Conservation (phyloP, 2,329 filamentous ascomycete genomes). For the Aquanectria penicillioides region DNA sequence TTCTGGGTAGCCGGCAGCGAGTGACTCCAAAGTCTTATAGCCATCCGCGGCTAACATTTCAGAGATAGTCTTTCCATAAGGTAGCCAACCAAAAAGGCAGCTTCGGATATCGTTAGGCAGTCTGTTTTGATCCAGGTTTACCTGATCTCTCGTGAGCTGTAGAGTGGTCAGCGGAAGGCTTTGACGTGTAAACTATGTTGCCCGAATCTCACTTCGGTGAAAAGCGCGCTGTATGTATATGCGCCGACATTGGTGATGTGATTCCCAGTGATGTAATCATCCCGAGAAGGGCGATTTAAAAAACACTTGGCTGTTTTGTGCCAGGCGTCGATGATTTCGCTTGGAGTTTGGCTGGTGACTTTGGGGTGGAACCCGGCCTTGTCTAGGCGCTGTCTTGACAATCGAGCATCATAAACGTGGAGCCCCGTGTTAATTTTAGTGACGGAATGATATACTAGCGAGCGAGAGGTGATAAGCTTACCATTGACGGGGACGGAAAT, state of each 20-base stretch:
- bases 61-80: constrained; percentile 23
- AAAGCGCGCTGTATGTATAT: neutral
- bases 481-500: neutral
- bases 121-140: neutral
- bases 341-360: neutral
- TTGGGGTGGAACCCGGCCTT: neutral
- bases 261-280: neutral
- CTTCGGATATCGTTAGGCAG: neutral
- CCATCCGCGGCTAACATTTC: constrained; percentile 33
- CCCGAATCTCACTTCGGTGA: neutral
- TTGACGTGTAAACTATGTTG: no score
- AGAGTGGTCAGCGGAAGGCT: constrained; percentile 6
- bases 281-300: neutral
- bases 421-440: neutral
- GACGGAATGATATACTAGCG: no score
- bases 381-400: neutral
- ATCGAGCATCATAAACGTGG: neutral
- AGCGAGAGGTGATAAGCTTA: neutral
- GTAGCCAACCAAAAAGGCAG: constrained; percentile 19
- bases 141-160: neutral
- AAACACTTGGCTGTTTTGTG: neutral
- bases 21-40: constrained; percentile 30
- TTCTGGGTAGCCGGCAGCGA: constrained; percentile 34
- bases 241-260: constrained; percentile 4
- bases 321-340: neutral